A percentile compares a stretch with the other conserved stretches of the same genome.
Evolutionary conservation across 1,284 basidiomycete species (phyloP).

Genomic region (Pseudozyma pruni): DNA sequence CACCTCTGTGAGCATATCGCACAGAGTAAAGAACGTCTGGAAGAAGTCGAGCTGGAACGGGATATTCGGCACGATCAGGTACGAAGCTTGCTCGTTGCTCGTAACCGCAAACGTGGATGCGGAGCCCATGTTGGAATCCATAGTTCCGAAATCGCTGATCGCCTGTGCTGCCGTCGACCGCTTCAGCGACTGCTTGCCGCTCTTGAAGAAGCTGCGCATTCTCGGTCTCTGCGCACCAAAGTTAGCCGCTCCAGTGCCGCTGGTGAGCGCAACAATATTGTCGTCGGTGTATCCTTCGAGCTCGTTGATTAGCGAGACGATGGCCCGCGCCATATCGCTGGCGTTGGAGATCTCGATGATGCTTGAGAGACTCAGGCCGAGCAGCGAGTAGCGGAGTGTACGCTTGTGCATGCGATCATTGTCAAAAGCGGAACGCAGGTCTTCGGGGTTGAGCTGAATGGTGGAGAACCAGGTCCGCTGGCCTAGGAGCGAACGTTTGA

Average conservation of each 20-base stretch:
- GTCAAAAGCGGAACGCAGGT: constrained; percentile 42
- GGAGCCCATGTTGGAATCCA: constrained; percentile 25
- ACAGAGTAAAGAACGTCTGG: constrained; percentile 56
- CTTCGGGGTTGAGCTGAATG: constrained; percentile 25
- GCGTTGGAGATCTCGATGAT: constrained; percentile 44
- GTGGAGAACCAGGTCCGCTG: constrained; percentile 46
- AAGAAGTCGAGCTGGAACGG: constrained; percentile 58
- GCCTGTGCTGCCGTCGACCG: constrained; percentile 36
- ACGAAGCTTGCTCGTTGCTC: constrained; percentile 74
- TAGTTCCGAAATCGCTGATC: constrained; percentile 36
- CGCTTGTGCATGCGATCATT: constrained; percentile 51
- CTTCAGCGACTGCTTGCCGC: constrained; percentile 34
- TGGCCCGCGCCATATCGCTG: constrained; percentile 39
- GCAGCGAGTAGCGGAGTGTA: constrained; percentile 36
- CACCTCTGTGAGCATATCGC: constrained; percentile 55
- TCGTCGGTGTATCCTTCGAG: constrained; percentile 48
- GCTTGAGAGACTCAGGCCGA: constrained; percentile 50
- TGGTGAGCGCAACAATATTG: constrained; percentile 24
- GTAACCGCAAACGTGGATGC: constrained; percentile 7
- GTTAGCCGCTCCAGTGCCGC: constrained; percentile 10
- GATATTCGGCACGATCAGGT: constrained; percentile 78
- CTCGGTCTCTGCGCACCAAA: constrained; percentile 35
- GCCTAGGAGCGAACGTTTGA: constrained; percentile 43
- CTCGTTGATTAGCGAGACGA: constrained; percentile 50
- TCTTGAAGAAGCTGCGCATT: constrained; percentile 53